phyloP scores from a whole-genome alignment of 2,329 filamentous ascomycete genomes.

The Westerdykella aurantiaca region DNA sequence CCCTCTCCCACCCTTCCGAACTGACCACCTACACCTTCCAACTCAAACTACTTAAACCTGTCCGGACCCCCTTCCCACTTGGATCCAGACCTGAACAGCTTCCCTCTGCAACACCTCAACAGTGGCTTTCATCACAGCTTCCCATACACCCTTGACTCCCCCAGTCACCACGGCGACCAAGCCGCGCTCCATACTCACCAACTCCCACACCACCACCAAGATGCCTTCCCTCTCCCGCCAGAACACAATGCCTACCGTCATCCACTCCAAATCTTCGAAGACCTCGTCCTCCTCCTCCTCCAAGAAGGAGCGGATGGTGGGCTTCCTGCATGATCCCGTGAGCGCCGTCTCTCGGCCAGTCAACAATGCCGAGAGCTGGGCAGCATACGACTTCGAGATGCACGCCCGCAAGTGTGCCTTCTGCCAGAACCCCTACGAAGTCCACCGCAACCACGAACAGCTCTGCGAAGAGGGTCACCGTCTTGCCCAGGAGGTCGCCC shows the following conservation, averaged over 20 bases:
- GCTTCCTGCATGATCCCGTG: conserved; percentile 35
- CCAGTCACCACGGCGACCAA: conserved; percentile 28
- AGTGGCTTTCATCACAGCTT: conserved; percentile 26
- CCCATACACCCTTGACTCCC: conserved; percentile 16
- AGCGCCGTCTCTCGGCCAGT: conserved; percentile 38
- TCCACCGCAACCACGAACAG: conserved; percentile 35
- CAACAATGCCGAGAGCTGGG: conserved; percentile 41
- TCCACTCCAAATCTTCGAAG: conserved; percentile 18
- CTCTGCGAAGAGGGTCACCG: conserved; percentile 42
- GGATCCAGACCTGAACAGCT: conserved; percentile 4
- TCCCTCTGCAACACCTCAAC: conserved; percentile 9
- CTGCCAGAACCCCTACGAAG: conserved; percentile 43
- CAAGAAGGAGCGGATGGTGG: conserved; percentile 31
- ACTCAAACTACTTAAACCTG: conserved; percentile 8
- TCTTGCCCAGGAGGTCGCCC: conserved; percentile 43
- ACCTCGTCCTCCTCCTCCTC: conserved; percentile 13
- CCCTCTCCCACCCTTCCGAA: conserved; percentile 18
- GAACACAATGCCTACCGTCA: conserved; percentile 31
- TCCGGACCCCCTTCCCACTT: conserved; percentile 4
- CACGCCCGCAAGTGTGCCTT: conserved; percentile 42
- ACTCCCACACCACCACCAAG: conserved; percentile 19
- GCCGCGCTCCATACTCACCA: conserved; percentile 29
- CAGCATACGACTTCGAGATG: conserved; percentile 44
- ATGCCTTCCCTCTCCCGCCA: conserved; percentile 29
- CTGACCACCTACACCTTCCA: conserved; percentile 10